Evolutionary conservation across 345 rosid species (phyloP).

Genomic region (Cardamine occulta): DNA sequence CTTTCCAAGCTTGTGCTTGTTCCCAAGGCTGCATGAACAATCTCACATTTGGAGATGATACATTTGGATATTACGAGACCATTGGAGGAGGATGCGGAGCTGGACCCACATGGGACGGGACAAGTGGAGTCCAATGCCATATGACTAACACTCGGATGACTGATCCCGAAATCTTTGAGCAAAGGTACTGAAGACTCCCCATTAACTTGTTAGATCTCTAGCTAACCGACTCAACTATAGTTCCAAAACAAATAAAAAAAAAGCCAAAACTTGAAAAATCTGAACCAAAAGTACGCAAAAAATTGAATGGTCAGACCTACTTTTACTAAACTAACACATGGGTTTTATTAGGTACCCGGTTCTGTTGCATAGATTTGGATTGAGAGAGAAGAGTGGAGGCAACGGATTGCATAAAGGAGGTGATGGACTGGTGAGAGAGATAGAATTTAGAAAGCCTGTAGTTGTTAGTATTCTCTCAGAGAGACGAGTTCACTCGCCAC

Average conservation of each 20-base stretch:
- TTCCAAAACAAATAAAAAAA: too few species aligned
- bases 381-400: conserved; percentile 89
- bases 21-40: conserved; percentile 99
- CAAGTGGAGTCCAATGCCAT: conserved; percentile 90
- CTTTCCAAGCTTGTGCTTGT: conserved; percentile 95
- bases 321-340: conserved; percentile 15
- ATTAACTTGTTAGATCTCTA: neutral
- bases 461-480: too few species aligned
- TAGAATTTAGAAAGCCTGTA: conserved; percentile 38
- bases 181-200: conserved; percentile 46
- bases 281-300: neutral
- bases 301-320: neutral
- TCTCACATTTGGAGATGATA: conserved; percentile 88
- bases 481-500: too few species aligned
- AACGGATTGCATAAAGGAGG: conserved; percentile 76
- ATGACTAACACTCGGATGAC: conserved; percentile 99
- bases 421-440: conserved; percentile 88
- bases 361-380: conserved; percentile 67
- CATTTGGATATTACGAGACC: conserved; percentile 93
- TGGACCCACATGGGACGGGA: conserved; percentile 87
- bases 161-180: conserved; percentile 76
- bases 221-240: too few species aligned
- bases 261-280: neutral
- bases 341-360: conserved; percentile 46
- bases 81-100: conserved; percentile 97